Evolutionary conservation across 2,329 filamentous ascomycete species (phyloP), one percentile per base, ranked within the genome.

Genomic region (Ampelomyces quisqualis): DNA sequence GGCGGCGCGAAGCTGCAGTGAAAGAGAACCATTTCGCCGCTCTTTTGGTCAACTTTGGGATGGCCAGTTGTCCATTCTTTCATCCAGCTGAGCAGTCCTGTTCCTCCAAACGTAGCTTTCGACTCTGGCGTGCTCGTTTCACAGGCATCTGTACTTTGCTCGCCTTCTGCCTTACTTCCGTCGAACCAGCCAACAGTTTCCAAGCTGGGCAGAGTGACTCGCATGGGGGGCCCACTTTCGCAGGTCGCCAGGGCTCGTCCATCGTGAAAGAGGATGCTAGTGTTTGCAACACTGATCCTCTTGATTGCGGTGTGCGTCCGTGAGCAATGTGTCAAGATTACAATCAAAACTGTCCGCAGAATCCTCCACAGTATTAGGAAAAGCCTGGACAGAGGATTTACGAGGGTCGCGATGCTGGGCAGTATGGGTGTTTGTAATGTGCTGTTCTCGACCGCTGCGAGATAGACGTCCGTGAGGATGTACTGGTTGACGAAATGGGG

Each of bases 151-250:
- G 40, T 29, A 52, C 40, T 36, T 14, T 50, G 21, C 71, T 82
- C 67, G 11, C 73, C 73, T 42, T 85, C 80, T 13, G 77, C 77
- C 11, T 53, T 65, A 2, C 70, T 67, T 5, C 83, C 84, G 55
- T 85, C 75, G 64, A 77, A 88, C 84, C 85, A 88, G 27, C 84
- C 84, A 6, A 87, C 73, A 0, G 84, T 88, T 48, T 85, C 78
- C 15, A 88, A 63, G 0, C 73, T 71, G 0, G 85, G 85, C 5
- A 88, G 67, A 6, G 77, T 72, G 34, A 88, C 72, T 18, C 84
- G 73, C 58, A 88, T 81, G 0, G 84, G 84, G 3, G 83, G 84
- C 0, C 85, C 84, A 50, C 81, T 86, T 61, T 88, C 84, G 49
- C 84, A 88, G 0, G 81, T 83, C 3, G 84, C 84, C 44, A 88